Conservation (phyloP, 1,284 basidiomycete species). For the Exobasidium rhododendri region DNA sequence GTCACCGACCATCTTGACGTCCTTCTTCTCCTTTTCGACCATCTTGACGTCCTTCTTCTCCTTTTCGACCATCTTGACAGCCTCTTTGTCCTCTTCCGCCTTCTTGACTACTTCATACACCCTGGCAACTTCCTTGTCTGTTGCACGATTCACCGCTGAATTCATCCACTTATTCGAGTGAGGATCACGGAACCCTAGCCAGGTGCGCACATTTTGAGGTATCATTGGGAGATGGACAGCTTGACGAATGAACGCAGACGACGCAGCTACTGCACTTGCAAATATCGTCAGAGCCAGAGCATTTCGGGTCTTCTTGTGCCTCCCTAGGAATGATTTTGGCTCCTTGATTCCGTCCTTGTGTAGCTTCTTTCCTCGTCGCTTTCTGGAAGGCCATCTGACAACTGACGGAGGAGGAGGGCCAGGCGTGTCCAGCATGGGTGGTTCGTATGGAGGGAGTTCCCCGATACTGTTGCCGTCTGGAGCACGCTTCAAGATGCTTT, state of each 20-base stretch:
- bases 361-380: neutral
- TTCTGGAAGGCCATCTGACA: neutral
- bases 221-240: neutral
- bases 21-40: no score
- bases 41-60: no score
- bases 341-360: neutral
- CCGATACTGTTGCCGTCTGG: no score
- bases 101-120: neutral
- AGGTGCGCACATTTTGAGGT: neutral
- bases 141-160: neutral
- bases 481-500: no score
- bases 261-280: neutral
- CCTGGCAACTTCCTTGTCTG: neutral
- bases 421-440: neutral
- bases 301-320: neutral
- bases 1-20: no score
- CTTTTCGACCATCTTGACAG: no score
- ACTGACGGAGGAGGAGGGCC: neutral
- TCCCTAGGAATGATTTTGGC: neutral
- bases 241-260: neutral
- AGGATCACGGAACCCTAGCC: neutral
- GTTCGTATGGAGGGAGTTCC: neutral
- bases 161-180: neutral
- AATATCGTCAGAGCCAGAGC: neutral
- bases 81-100: neutral